Conservation (phyloP, 306 rosid species). For the Prunus persica region Prunus_persica_NCBIv2 NC_034009.1:37440501-37441000, state of each 20-base stretch:
- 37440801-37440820: background rate
- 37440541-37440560: background rate
- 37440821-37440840: background rate
- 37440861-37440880: background rate
- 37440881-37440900: too few species aligned
- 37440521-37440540: conserved; percentile 8
- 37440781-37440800: background rate
- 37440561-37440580: conserved; percentile 1
- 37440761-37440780: background rate
- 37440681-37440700: conserved; percentile 99
- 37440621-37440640: conserved; percentile 89
- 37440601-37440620: conserved; percentile 76
- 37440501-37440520: conserved; percentile 66
- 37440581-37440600: conserved; percentile 22
- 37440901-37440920: too few species aligned
- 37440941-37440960: background rate
- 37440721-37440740: background rate
- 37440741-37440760: background rate
- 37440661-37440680: conserved; percentile 93
- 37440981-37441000: background rate
- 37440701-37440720: conserved; percentile 65
- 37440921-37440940: background rate
- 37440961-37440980: background rate
- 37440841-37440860: background rate
- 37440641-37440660: conserved; percentile 81